These are phyloP conservation scores for Diaporthe longicolla DNA, from an alignment of 2,329 filamentous ascomycete species.

Conservation along the genomic window DNA sequence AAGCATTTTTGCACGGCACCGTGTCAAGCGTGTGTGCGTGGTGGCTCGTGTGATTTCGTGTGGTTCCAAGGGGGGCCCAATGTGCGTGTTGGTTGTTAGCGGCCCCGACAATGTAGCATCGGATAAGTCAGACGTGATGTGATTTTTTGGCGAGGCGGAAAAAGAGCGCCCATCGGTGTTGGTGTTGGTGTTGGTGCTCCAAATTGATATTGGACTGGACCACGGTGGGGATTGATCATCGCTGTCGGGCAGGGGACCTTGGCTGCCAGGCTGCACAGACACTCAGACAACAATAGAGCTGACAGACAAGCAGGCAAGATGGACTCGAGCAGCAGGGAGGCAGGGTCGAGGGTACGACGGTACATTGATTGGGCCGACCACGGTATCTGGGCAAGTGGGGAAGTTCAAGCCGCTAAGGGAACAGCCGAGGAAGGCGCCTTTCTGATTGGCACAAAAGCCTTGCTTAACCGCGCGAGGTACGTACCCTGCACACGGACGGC, in stretches of 20 bases:
- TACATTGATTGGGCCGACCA: background rate
- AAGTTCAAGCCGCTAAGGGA: slow-evolving; percentile 24
- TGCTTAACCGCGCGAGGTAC: slow-evolving; percentile 29
- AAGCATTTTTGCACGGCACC: too few species aligned
- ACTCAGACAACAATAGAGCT: too few species aligned
- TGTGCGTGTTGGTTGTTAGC: slow-evolving; percentile 26
- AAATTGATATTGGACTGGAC: slow-evolving; percentile 15
- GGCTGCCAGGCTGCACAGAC: background rate
- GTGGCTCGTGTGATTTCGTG: slow-evolving; percentile 29
- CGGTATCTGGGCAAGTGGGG: slow-evolving; percentile 30
- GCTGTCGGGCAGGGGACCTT: background rate
- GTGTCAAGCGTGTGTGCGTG: background rate
- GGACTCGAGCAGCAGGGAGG: background rate
- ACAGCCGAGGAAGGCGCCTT: background rate
- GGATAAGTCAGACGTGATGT: slow-evolving; percentile 7
- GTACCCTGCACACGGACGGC: background rate
- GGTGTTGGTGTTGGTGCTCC: slow-evolving; percentile 16
- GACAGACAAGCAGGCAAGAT: too few species aligned
- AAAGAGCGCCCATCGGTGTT: background rate
- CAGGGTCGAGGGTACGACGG: background rate
- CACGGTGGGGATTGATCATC: slow-evolving; percentile 6
- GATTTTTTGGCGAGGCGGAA: background rate
- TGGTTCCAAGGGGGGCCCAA: slow-evolving; percentile 29
- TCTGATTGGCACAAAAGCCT: slow-evolving; percentile 5
- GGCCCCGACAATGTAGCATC: slow-evolving; percentile 9